Conservation (phyloP, 306 rosid species). For the Argentina anserina region DNA sequence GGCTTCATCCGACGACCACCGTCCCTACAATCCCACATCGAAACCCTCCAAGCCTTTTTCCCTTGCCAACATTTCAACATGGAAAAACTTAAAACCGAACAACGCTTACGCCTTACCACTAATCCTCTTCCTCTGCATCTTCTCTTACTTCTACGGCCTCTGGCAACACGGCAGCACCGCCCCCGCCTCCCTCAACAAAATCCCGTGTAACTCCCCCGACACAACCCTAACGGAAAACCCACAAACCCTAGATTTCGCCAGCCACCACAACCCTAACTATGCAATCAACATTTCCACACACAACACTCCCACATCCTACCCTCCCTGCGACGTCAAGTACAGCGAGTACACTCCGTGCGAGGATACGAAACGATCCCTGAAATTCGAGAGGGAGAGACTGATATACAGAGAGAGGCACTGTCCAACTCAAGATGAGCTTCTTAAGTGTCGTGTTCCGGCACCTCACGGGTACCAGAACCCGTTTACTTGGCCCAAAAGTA, state of each 20-base stretch:
- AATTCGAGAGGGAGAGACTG: constrained; percentile 40
- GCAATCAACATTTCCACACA: neutral
- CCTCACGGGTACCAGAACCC: constrained; percentile 64
- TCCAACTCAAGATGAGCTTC: constrained; percentile 32
- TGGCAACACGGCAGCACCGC: constrained; percentile 28
- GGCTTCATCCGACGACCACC: constrained; percentile 13
- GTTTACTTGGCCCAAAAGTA: constrained; percentile 65
- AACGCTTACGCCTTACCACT: constrained; percentile 40
- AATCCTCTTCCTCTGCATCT: constrained; percentile 52
- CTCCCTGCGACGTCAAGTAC: constrained; percentile 36
- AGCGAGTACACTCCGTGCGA: constrained; percentile 88
- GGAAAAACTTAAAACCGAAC: constrained; percentile 40
- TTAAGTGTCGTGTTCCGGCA: constrained; percentile 73
- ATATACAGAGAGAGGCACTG: constrained; percentile 80
- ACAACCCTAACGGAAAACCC: neutral
- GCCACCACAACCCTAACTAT: constrained; percentile 39
- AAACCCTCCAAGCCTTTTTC: constrained; percentile 36
- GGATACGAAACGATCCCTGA: constrained; percentile 50
- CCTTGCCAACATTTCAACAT: constrained; percentile 2
- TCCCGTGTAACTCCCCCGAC: neutral
- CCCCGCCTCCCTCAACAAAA: neutral
- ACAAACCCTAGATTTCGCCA: constrained; percentile 37
- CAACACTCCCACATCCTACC: constrained; percentile 4
- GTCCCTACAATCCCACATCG: constrained; percentile 44
- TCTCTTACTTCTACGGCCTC: constrained; percentile 50